phyloP scores from a whole-genome alignment of 2,329 filamentous ascomycete species.

The Colletotrichum melonis region DNA sequence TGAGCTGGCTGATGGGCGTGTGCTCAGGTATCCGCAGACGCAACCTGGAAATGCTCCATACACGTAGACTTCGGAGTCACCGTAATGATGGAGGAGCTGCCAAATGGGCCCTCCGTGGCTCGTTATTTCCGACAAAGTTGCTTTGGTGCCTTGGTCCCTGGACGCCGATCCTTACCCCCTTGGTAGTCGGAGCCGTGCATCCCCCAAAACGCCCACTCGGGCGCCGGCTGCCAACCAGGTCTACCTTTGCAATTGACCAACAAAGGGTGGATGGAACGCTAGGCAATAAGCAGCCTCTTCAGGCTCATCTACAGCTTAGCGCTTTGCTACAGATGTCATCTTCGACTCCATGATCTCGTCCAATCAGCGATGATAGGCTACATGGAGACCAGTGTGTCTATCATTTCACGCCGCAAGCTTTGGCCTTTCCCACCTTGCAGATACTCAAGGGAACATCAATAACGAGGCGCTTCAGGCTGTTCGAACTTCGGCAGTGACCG shows the following conservation, averaged over 20 bases:
- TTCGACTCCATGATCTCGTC: constrained; percentile 12
- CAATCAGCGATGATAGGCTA: constrained; percentile 7
- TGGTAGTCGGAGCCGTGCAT: constrained; percentile 12
- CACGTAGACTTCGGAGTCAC: constrained; percentile 30
- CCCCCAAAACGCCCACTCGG: constrained; percentile 13
- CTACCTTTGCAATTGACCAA: constrained; percentile 20
- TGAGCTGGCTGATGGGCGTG: constrained; percentile 12
- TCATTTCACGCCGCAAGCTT: background rate
- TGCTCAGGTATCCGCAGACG: background rate
- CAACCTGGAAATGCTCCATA: background rate
- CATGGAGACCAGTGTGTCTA: background rate
- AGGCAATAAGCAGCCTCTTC: constrained; percentile 5
- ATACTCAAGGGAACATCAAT: background rate
- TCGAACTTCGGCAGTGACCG: background rate
- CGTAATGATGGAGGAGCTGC: constrained; percentile 34
- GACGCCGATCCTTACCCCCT: constrained; percentile 33
- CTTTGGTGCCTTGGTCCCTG: constrained; percentile 12
- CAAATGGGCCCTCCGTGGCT: constrained; percentile 24
- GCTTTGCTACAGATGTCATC: constrained; percentile 2
- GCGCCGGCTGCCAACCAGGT: constrained; percentile 17
- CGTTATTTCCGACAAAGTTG: constrained; percentile 28
- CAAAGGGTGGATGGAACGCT: constrained; percentile 24
- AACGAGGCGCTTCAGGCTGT: background rate
- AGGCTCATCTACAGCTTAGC: background rate
- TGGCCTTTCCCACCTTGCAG: background rate